Conservation (phyloP, 2,329 filamentous ascomycete genomes). For the Mycosphaerelloides madeirae region DNA sequence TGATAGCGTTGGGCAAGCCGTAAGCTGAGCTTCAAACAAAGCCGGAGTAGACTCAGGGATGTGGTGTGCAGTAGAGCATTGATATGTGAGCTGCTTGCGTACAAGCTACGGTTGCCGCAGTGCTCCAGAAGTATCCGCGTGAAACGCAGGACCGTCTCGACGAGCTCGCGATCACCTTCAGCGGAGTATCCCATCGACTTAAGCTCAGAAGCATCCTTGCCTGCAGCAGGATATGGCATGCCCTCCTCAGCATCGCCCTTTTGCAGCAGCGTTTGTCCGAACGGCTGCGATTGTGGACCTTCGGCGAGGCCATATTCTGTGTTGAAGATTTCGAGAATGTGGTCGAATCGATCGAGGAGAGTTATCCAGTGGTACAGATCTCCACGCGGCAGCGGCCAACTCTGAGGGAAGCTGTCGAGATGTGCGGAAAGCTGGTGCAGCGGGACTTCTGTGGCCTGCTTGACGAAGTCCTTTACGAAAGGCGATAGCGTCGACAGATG, state of each 20-base stretch:
- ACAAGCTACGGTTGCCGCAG: conserved; percentile 93
- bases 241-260: conserved; percentile 52
- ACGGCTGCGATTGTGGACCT: conserved; percentile 75
- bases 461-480: conserved; percentile 77
- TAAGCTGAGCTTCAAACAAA: conserved; percentile 72
- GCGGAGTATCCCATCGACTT: conserved; percentile 54
- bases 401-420: conserved; percentile 73
- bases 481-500: conserved; percentile 65
- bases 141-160: conserved; percentile 78
- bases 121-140: conserved; percentile 85
- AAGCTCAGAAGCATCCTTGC: conserved; percentile 28
- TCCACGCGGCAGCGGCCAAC: conserved; percentile 93
- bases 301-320: conserved; percentile 72
- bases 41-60: conserved; percentile 70
- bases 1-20: conserved; percentile 90
- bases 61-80: conserved; percentile 87
- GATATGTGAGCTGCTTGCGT: conserved; percentile 85
- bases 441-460: conserved; percentile 61
- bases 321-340: conserved; percentile 76
- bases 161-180: conserved; percentile 74
- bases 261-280: conserved; percentile 61
- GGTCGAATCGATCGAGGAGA: conserved; percentile 87
- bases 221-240: conserved; percentile 20
- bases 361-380: conserved; percentile 98
- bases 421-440: conserved; percentile 72